Evolutionary conservation across 1,284 basidiomycete species (phyloP).

Genomic region (Tilletia caries): DNA sequence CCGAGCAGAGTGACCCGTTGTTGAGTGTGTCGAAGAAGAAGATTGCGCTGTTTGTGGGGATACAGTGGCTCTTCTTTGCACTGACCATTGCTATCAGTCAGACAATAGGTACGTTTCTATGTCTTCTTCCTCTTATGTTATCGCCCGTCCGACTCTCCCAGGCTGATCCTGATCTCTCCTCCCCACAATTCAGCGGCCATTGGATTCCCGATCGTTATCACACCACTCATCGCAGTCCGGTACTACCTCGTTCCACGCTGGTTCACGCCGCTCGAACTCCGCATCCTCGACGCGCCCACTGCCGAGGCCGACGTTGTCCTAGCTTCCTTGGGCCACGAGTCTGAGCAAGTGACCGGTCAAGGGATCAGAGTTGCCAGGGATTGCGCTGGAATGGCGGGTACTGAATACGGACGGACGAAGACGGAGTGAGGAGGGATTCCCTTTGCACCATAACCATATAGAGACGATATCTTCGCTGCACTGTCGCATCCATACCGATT

Average conservation of each 20-base stretch:
- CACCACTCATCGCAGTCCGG: constrained; percentile 78
- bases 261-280: constrained; percentile 76
- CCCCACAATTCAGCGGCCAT: constrained; percentile 56
- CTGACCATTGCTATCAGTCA: constrained; percentile 88
- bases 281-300: constrained; percentile 79
- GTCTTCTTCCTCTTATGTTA: neutral
- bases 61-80: constrained; percentile 82
- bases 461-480: neutral
- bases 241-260: constrained; percentile 70
- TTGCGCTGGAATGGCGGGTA: constrained; percentile 37
- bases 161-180: neutral
- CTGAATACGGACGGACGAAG: constrained; percentile 20
- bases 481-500: neutral
- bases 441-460: neutral
- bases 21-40: constrained; percentile 70
- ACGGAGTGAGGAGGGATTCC: neutral
- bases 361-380: constrained; percentile 39
- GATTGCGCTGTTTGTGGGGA: constrained; percentile 71
- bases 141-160: neutral
- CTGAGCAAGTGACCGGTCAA: constrained; percentile 38
- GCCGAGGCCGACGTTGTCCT: constrained; percentile 59
- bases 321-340: constrained; percentile 42
- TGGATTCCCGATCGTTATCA: constrained; percentile 86
- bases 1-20: constrained; percentile 59
- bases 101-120: constrained; percentile 73